phyloP scores from a whole-genome alignment of 805 yeast species.

The Ogataea nonfermentans region DNA sequence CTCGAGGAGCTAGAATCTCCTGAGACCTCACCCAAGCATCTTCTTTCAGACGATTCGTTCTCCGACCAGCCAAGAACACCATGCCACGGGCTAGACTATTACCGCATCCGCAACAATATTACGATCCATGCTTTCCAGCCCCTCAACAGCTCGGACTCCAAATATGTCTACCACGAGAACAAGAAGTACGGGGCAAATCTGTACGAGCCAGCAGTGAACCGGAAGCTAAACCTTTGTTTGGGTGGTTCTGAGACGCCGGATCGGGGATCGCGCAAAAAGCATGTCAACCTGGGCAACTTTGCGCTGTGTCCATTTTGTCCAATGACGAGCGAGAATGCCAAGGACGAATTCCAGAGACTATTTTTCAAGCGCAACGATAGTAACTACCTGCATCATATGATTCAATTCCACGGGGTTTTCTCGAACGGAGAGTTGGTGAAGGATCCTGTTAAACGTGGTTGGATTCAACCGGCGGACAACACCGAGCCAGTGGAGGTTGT shows the following conservation, averaged over 20 bases:
- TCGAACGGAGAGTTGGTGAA: conserved; percentile 30
- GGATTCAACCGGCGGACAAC: conserved; percentile 18
- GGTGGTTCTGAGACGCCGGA: neutral
- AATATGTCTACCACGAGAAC: conserved; percentile 18
- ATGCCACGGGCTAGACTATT: conserved; percentile 15
- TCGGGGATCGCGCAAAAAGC: conserved; percentile 5
- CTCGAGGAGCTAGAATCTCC: conserved; percentile 6
- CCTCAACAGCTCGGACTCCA: conserved; percentile 5
- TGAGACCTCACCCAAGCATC: conserved; percentile 1
- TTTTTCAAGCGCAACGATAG: conserved; percentile 32
- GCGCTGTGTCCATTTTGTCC: conserved; percentile 33
- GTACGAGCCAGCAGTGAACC: conserved; percentile 27
- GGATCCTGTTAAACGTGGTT: conserved; percentile 24
- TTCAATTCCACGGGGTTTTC: conserved; percentile 34
- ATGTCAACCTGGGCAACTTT: conserved; percentile 24
- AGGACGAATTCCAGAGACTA: conserved; percentile 17
- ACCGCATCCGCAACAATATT: conserved; percentile 17
- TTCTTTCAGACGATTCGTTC: neutral
- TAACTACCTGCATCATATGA: conserved; percentile 33
- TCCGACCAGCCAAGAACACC: conserved; percentile 11
- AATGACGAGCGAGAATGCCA: conserved; percentile 17
- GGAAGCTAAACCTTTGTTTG: conserved; percentile 12
- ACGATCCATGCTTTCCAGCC: conserved; percentile 14
- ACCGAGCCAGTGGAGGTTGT: conserved; percentile 25
- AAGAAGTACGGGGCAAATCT: conserved; percentile 17